These are phyloP conservation scores for Ceratocystis ficicola DNA, from an alignment of 2,329 filamentous ascomycete genomes.

Conservation along the genomic window DNA sequence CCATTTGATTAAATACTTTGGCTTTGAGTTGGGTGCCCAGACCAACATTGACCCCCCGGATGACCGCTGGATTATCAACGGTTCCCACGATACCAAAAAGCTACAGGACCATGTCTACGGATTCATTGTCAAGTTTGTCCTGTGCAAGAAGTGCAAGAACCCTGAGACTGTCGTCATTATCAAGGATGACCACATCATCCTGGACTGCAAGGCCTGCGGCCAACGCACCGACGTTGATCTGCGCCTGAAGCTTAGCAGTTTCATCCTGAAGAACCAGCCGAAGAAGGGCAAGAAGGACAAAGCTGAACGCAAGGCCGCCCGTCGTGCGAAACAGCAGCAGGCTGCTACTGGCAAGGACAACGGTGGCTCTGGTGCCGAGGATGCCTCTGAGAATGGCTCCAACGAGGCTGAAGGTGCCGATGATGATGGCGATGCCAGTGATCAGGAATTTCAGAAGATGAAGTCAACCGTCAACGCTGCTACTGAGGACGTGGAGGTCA, in stretches of 20 bases:
- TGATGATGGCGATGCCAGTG: conserved; percentile 50
- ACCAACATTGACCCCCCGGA: conserved; percentile 96
- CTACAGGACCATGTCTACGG: conserved; percentile 96
- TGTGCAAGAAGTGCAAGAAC: conserved; percentile 99
- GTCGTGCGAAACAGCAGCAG: conserved; percentile 72
- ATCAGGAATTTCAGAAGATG: conserved; percentile 84
- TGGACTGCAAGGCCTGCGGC: conserved; percentile 98
- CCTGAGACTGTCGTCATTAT: conserved; percentile 93
- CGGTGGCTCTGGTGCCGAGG: conserved; percentile 49
- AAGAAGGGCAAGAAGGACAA: conserved; percentile 97
- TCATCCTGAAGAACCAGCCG: conserved; percentile 91
- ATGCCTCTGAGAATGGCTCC: conserved; percentile 39
- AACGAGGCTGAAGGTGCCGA: conserved; percentile 36
- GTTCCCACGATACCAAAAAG: conserved; percentile 86
- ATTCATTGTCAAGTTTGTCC: conserved; percentile 97
- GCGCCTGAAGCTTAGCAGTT: conserved; percentile 89
- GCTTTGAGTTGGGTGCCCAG: conserved; percentile 95
- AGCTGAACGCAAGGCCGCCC: conserved; percentile 78
- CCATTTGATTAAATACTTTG: conserved; percentile 99
- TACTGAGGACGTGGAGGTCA: conserved; percentile 46
- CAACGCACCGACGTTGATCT: conserved; percentile 84
- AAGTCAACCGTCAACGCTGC: conserved; percentile 45
- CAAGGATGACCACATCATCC: conserved; percentile 81
- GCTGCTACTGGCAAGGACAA: conserved; percentile 46
- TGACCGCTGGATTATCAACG: conserved; percentile 99